Conservation (phyloP, 2,329 filamentous ascomycete genomes). For the Diaporthe ilicicola region DNA sequence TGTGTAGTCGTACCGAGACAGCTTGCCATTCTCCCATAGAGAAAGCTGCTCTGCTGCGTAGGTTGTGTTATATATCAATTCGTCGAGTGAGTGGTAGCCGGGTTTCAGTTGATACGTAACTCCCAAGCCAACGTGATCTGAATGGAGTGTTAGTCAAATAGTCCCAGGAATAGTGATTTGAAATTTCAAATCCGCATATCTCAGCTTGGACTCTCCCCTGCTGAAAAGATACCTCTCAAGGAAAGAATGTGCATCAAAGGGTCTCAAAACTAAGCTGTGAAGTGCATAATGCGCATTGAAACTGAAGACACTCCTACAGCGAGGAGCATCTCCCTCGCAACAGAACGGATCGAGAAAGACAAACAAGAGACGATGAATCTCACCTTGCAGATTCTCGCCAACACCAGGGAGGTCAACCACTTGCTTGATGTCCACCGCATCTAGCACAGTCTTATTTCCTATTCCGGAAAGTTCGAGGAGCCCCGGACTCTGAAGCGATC, state of each 20-base stretch:
- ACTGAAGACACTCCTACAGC: too few species aligned
- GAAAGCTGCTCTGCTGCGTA: conserved; percentile 49
- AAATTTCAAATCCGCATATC: neutral
- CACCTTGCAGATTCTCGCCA: conserved; percentile 59
- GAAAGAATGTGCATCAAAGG: too few species aligned
- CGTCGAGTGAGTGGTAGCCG: conserved; percentile 44
- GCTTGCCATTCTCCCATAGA: conserved; percentile 43
- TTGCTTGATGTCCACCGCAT: conserved; percentile 49
- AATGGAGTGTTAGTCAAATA: conserved; percentile 56
- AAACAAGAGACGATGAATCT: conserved; percentile 40
- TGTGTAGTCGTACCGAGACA: conserved; percentile 50
- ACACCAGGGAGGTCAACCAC: conserved; percentile 55
- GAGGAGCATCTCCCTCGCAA: too few species aligned
- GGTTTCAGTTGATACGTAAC: conserved; percentile 39
- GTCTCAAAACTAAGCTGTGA: too few species aligned
- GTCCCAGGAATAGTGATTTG: conserved; percentile 44
- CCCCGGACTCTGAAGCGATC: conserved; percentile 50
- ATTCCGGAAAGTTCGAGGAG: conserved; percentile 48
- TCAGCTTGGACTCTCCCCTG: too few species aligned
- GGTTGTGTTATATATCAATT: conserved; percentile 41
- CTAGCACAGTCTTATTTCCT: conserved; percentile 51
- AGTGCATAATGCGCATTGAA: too few species aligned
- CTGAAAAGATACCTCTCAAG: too few species aligned
- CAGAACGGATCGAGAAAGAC: too few species aligned
- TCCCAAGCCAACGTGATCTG: conserved; percentile 42